Percentiles rank a stretch among this genome's conserved stretches.
These are phyloP conservation scores for Warburgia ugandensis DNA, from an alignment of 164 flowering plant genomes.

Conservation along the genomic window DNA sequence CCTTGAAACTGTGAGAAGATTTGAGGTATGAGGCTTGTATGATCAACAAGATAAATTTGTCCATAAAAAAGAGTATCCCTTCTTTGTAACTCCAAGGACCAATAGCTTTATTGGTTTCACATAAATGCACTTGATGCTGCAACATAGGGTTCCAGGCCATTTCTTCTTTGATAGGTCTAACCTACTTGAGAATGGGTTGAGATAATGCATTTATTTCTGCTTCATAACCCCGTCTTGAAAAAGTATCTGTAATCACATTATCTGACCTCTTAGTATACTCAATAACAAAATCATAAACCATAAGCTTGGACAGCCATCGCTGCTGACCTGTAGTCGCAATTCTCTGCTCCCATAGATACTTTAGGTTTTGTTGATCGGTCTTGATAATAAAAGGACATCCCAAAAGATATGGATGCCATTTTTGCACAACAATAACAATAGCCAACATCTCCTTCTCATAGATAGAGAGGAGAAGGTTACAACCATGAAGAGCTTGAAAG, in stretches of 20 bases:
- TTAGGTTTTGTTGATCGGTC: neutral
- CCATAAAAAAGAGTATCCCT: neutral
- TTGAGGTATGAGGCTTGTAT: neutral
- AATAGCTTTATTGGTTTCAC: neutral
- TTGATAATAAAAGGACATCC: neutral
- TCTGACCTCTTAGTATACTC: neutral
- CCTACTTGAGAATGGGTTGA: neutral
- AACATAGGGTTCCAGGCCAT: neutral
- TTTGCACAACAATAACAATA: neutral
- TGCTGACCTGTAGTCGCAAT: constrained; percentile 1
- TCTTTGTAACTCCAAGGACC: constrained; percentile 3
- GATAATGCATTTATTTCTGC: neutral
- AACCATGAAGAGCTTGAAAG: neutral
- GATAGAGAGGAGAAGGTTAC: neutral
- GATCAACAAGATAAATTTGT: no score
- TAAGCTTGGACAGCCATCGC: neutral
- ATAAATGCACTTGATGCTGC: neutral
- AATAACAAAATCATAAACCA: neutral
- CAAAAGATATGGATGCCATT: neutral
- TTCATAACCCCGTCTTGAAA: neutral
- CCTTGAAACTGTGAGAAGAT: neutral
- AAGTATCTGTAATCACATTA: neutral
- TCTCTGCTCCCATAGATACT: neutral
- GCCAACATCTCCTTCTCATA: constrained; percentile 9
- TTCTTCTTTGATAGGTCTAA: neutral